Evolutionary conservation across 2,329 filamentous ascomycete genomes (phyloP).

Genomic region (Exserohilum rostratum): DNA sequence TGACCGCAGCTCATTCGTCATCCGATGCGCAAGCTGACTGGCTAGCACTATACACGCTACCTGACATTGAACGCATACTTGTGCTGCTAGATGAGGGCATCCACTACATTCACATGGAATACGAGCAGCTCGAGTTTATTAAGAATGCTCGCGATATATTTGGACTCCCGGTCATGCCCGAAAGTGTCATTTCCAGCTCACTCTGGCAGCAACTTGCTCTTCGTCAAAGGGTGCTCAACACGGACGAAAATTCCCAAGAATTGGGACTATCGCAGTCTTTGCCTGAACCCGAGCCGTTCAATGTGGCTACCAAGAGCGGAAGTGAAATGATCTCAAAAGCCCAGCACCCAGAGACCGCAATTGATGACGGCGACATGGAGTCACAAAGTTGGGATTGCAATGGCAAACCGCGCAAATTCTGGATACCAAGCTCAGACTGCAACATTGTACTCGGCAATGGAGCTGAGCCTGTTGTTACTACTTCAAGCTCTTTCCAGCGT

Average conservation of each 20-base stretch:
- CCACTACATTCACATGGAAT: conserved; percentile 65
- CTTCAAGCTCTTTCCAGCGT: conserved; percentile 53
- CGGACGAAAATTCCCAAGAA: conserved; percentile 58
- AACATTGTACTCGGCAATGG: conserved; percentile 63
- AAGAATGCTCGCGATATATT: conserved; percentile 58
- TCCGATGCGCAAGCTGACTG: conserved; percentile 57
- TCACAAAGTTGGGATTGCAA: conserved; percentile 62
- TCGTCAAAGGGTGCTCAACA: conserved; percentile 61
- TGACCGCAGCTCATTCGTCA: conserved; percentile 43
- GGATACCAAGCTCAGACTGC: conserved; percentile 62
- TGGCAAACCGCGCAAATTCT: conserved; percentile 61
- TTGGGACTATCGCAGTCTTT: conserved; percentile 57
- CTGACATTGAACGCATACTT: conserved; percentile 61
- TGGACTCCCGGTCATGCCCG: conserved; percentile 61
- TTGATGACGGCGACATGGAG: conserved; percentile 45
- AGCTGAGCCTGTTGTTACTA: conserved; percentile 58
- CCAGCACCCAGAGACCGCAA: conserved; percentile 48
- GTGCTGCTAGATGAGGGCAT: conserved; percentile 65
- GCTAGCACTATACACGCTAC: conserved; percentile 59
- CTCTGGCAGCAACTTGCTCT: conserved; percentile 65
- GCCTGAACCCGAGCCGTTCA: conserved; percentile 41
- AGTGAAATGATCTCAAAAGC: conserved; percentile 48
- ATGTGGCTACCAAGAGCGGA: conserved; percentile 25
- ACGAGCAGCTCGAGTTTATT: conserved; percentile 64
- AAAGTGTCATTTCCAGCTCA: conserved; percentile 61